A percentile compares a stretch with the other conserved stretches of the same genome.
These are phyloP conservation scores for Tricladium varicosporioides DNA, from an alignment of 2,329 filamentous ascomycete genomes.

Conservation along the genomic window DNA sequence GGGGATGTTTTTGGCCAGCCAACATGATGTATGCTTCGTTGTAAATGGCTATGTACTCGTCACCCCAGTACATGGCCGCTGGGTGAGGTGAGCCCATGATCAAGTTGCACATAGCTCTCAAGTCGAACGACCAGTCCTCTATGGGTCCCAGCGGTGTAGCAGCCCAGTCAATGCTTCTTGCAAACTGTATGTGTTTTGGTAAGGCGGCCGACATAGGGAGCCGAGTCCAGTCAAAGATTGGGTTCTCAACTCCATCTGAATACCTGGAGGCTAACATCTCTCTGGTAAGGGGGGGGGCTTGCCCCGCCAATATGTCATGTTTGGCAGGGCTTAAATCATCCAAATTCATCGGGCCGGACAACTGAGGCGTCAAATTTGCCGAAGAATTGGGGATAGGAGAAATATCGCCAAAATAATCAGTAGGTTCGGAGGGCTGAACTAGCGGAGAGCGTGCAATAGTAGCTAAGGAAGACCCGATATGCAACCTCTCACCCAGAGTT, in stretches of 20 bases:
- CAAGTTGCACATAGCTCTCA: conserved; percentile 76
- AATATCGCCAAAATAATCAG: conserved; percentile 32
- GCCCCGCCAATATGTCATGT: conserved; percentile 20
- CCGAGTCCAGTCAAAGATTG: conserved; percentile 76
- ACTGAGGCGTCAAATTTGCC: conserved; percentile 1
- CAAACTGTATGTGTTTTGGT: conserved; percentile 70
- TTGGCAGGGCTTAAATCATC: conserved; percentile 11
- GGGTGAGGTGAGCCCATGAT: conserved; percentile 78
- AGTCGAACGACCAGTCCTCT: conserved; percentile 67
- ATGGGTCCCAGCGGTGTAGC: conserved; percentile 73
- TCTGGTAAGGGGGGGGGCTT: conserved; percentile 8
- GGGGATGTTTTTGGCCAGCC: conserved; percentile 74
- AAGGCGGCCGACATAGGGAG: conserved; percentile 62
- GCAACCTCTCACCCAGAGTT: conserved; percentile 17
- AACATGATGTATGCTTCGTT: conserved; percentile 70
- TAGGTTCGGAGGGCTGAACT: conserved; percentile 15
- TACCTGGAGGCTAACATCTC: conserved; percentile 16
- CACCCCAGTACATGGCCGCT: conserved; percentile 77
- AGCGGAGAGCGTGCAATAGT: conserved; percentile 15
- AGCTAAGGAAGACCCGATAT: background rate
- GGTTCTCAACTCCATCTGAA: conserved; percentile 11
- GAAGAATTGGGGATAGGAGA: background rate
- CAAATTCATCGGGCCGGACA: conserved; percentile 6
- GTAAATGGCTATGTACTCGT: conserved; percentile 66
- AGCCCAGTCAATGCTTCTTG: conserved; percentile 70